Conservation (phyloP, 2,329 filamentous ascomycete species). For the Cucurbitaria berberidis region DNA sequence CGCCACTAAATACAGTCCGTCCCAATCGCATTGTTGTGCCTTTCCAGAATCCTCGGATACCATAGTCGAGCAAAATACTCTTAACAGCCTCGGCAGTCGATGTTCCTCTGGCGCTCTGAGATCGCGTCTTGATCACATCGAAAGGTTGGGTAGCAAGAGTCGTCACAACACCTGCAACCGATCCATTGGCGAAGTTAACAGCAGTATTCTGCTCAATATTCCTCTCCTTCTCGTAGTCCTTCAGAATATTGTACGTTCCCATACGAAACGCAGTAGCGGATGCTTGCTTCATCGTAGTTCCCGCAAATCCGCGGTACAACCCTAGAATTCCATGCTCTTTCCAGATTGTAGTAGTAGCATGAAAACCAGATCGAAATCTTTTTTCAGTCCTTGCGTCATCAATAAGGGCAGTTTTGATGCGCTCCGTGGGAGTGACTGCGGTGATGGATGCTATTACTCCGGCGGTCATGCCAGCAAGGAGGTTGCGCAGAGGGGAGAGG, state of each 20-base stretch:
- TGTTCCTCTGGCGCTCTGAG: slow-evolving; percentile 64
- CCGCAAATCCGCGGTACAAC: slow-evolving; percentile 64
- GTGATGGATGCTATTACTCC: slow-evolving; percentile 67
- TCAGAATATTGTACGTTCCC: slow-evolving; percentile 68
- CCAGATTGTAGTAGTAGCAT: slow-evolving; percentile 59
- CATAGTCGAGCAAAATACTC: slow-evolving; percentile 63
- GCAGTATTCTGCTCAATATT: slow-evolving; percentile 58
- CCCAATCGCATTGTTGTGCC: slow-evolving; percentile 72
- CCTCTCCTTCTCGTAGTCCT: slow-evolving; percentile 60
- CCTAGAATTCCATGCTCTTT: slow-evolving; percentile 60
- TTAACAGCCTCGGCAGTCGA: slow-evolving; percentile 63
- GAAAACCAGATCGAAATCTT: slow-evolving; percentile 58
- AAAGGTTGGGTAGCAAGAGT: slow-evolving; percentile 67
- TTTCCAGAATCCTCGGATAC: slow-evolving; percentile 68
- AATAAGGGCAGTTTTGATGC: slow-evolving; percentile 72
- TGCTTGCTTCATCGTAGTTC: slow-evolving; percentile 68
- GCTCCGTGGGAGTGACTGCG: slow-evolving; percentile 72
- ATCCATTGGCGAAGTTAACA: slow-evolving; percentile 68
- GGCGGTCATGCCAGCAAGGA: slow-evolving; percentile 69
- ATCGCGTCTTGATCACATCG: slow-evolving; percentile 68
- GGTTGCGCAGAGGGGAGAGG: slow-evolving; percentile 61
- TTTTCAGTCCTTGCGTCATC: slow-evolving; percentile 62
- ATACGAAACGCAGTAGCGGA: slow-evolving; percentile 67
- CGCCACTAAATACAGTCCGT: slow-evolving; percentile 68
- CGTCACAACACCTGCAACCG: slow-evolving; percentile 65